Evolutionary conservation across 2,329 filamentous ascomycete species (phyloP).

Genomic region (Neopestalotiopsis sp.): DNA sequence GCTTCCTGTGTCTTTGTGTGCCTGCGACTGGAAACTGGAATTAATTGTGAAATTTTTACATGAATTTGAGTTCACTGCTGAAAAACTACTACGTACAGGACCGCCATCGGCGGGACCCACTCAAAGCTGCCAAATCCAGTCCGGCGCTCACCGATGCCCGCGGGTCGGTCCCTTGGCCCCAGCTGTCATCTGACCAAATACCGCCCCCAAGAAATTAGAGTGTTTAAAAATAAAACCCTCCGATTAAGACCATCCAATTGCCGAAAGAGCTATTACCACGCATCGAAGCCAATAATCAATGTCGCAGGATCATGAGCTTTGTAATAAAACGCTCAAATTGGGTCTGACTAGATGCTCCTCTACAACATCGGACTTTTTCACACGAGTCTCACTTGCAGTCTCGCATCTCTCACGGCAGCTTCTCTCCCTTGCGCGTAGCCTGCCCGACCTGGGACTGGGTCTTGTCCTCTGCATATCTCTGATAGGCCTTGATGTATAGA

Average conservation of each 20-base stretch:
- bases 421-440: slow-evolving; percentile 66
- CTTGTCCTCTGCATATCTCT: slow-evolving; percentile 69
- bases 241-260: too few relatives aligned
- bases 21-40: not conserved
- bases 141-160: not conserved
- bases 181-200: not conserved
- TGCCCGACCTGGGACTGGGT: slow-evolving; percentile 67
- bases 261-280: too few relatives aligned
- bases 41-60: not conserved
- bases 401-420: slow-evolving; percentile 57
- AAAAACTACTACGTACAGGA: not conserved
- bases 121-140: not conserved
- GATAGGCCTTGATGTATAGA: slow-evolving; percentile 72
- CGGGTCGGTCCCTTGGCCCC: not conserved
- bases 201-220: too few relatives aligned
- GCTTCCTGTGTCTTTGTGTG: not conserved
- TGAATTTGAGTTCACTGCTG: not conserved
- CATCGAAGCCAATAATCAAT: too few relatives aligned
- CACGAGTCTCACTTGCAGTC: too few relatives aligned
- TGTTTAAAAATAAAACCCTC: not conserved
- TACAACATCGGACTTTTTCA: too few relatives aligned
- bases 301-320: too few relatives aligned
- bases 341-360: too few relatives aligned
- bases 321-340: too few relatives aligned
- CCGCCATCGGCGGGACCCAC: not conserved